Evolutionary conservation across 1,139 yeast genomes (phyloP).

Genomic region (Geotrichum phurueaensis): DNA sequence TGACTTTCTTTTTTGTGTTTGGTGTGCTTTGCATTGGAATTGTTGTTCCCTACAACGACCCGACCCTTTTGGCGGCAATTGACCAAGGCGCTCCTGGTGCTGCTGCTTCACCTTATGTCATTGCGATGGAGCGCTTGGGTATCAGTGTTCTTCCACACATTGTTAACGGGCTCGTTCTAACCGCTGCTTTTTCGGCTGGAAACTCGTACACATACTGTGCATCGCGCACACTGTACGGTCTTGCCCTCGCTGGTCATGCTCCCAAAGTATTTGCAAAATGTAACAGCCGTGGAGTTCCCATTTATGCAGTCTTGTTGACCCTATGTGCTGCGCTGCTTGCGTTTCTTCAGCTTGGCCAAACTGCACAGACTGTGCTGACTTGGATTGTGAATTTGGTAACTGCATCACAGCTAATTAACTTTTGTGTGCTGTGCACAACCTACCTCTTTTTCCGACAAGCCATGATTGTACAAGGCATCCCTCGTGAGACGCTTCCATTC

Average conservation of each 20-base stretch:
- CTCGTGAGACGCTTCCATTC: slow-evolving; percentile 48
- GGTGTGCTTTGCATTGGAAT: slow-evolving; percentile 58
- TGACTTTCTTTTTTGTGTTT: slow-evolving; percentile 62
- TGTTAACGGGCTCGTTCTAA: slow-evolving; percentile 54
- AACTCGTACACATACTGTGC: slow-evolving; percentile 67
- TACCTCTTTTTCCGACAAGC: slow-evolving; percentile 64
- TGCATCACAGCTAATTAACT: slow-evolving; percentile 72
- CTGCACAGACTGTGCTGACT: slow-evolving; percentile 59
- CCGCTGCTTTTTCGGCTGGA: slow-evolving; percentile 68
- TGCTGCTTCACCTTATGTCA: slow-evolving; percentile 58
- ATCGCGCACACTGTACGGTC: slow-evolving; percentile 50
- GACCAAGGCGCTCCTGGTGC: slow-evolving; percentile 51
- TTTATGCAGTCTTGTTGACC: slow-evolving; percentile 44
- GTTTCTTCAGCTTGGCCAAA: slow-evolving; percentile 53
- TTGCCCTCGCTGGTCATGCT: slow-evolving; percentile 52
- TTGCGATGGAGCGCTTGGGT: slow-evolving; percentile 52
- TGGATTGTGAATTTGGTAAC: slow-evolving; percentile 76
- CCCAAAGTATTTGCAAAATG: slow-evolving; percentile 42
- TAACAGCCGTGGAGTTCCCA: slow-evolving; percentile 56
- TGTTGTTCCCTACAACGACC: slow-evolving; percentile 50
- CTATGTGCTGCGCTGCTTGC: slow-evolving; percentile 45
- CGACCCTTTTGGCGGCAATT: slow-evolving; percentile 39
- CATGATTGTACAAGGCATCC: slow-evolving; percentile 50
- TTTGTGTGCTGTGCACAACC: slow-evolving; percentile 55
- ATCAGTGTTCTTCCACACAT: slow-evolving; percentile 53